A percentile compares a stretch with the other conserved stretches of the same genome.
Evolutionary conservation across 139 green algal species (phyloP).

Genomic region (Chlorella vulgaris): DNA sequence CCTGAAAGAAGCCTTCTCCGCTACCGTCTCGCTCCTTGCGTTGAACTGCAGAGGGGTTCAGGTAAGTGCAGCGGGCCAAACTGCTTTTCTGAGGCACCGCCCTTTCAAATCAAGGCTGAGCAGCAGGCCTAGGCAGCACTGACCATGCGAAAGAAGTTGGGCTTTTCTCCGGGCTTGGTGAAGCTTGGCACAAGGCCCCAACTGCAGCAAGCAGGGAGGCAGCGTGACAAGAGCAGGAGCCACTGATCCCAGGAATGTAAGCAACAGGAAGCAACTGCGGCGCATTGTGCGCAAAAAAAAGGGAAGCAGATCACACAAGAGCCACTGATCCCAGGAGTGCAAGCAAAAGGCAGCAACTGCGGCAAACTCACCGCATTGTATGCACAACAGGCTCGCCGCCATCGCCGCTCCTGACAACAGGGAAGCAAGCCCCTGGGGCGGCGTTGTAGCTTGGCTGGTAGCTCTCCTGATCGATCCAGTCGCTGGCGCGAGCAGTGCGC

Average conservation of each 20-base stretch:
- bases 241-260: background rate
- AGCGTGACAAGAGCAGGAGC: background rate
- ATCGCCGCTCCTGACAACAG: conserved; percentile 38
- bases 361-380: conserved; percentile 60
- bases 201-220: conserved; percentile 34
- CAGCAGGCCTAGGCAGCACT: background rate
- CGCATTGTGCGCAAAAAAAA: background rate
- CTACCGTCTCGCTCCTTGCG: conserved; percentile 62
- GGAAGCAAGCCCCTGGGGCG: conserved; percentile 47
- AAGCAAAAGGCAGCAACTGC: background rate
- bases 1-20: conserved; percentile 71
- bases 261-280: background rate
- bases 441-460: conserved; percentile 68
- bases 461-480: conserved; percentile 40
- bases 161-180: conserved; percentile 62
- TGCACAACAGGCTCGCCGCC: conserved; percentile 48
- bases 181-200: conserved; percentile 85
- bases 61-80: background rate
- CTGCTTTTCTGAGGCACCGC: background rate
- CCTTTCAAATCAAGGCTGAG: background rate
- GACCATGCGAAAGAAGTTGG: conserved; percentile 70
- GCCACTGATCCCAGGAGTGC: background rate
- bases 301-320: background rate
- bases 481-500: conserved; percentile 9
- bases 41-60: conserved; percentile 63